Conservation (phyloP, 805 yeast genomes). For the Starmerella khaoyaiensis region DNA sequence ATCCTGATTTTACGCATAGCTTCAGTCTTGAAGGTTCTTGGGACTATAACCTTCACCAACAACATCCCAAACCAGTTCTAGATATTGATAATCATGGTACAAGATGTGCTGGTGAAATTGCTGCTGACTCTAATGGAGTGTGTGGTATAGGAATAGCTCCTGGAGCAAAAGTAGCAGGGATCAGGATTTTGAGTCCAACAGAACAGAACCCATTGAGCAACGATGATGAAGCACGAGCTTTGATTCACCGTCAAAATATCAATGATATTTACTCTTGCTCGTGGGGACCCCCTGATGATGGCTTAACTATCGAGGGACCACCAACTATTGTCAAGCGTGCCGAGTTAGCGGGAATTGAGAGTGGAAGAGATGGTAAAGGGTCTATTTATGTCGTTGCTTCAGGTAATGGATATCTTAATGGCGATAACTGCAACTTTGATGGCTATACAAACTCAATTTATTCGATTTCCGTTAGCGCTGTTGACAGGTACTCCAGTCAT, state of each 20-base stretch:
- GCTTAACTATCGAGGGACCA: slow-evolving; percentile 75
- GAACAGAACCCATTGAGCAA: slow-evolving; percentile 64
- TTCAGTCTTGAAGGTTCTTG: slow-evolving; percentile 64
- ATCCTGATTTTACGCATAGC: slow-evolving; percentile 55
- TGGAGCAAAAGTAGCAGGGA: slow-evolving; percentile 73
- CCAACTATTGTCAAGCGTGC: slow-evolving; percentile 67
- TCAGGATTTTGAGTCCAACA: slow-evolving; percentile 76
- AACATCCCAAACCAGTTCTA: slow-evolving; percentile 68
- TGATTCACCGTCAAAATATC: slow-evolving; percentile 63
- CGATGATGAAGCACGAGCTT: slow-evolving; percentile 83
- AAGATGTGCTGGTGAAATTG: slow-evolving; percentile 95
- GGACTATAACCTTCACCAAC: slow-evolving; percentile 73
- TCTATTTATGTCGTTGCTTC: slow-evolving; percentile 88
- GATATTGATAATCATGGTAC: slow-evolving; percentile 89
- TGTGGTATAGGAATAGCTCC: slow-evolving; percentile 98
- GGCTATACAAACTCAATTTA: slow-evolving; percentile 94
- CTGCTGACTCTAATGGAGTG: slow-evolving; percentile 62
- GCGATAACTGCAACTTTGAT: slow-evolving; percentile 90
- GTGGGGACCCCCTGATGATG: slow-evolving; percentile 98
- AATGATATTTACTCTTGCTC: slow-evolving; percentile 95
- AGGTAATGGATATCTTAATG: slow-evolving; percentile 77
- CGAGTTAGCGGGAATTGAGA: slow-evolving; percentile 65
- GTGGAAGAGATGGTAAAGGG: slow-evolving; percentile 73
- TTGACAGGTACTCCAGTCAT: slow-evolving; percentile 74
- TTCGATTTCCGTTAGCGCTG: slow-evolving; percentile 88